Percentiles rank a stretch among this genome's conserved stretches.
These are phyloP conservation scores for Paulownia fortunei DNA, from an alignment of 257 asterid species.

Conservation along the genomic window DNA sequence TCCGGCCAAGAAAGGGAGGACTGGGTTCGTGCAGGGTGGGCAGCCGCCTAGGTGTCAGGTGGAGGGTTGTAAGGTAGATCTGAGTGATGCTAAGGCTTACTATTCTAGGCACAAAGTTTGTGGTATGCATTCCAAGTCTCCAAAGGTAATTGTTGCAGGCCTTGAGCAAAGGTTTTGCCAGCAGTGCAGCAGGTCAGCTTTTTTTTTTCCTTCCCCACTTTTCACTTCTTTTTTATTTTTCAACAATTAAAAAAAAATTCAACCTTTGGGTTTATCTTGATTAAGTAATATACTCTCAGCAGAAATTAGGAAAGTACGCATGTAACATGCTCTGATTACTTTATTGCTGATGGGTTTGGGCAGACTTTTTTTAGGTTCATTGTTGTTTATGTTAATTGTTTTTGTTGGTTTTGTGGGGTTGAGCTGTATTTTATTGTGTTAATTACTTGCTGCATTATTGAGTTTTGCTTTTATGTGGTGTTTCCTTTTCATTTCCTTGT, in stretches of 20 bases:
- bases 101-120: constrained; percentile 96
- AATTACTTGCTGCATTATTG: constrained; percentile 1
- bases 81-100: constrained; percentile 92
- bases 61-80: constrained; percentile 93
- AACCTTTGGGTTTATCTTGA: neutral
- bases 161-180: constrained; percentile 96
- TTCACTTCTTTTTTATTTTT: neutral
- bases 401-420: constrained; percentile 1
- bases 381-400: neutral
- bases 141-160: constrained; percentile 82
- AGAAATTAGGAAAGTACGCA: neutral
- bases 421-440: neutral
- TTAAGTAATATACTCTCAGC: neutral
- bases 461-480: constrained; percentile 16
- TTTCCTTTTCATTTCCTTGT: constrained; percentile 23
- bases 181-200: constrained; percentile 94
- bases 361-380: neutral
- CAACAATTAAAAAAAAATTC: neutral
- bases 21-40: constrained; percentile 50
- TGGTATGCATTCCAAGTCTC: constrained; percentile 81
- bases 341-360: neutral
- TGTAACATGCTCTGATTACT: neutral
- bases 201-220: neutral
- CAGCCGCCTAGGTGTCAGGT: constrained; percentile 93
- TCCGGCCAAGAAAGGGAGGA: constrained; percentile 73